A percentile compares a stretch with the other conserved stretches of the same genome.
Evolutionary conservation across 345 rosid species (phyloP).

Genomic region (Diplotaxis tenuifolia): DNA sequence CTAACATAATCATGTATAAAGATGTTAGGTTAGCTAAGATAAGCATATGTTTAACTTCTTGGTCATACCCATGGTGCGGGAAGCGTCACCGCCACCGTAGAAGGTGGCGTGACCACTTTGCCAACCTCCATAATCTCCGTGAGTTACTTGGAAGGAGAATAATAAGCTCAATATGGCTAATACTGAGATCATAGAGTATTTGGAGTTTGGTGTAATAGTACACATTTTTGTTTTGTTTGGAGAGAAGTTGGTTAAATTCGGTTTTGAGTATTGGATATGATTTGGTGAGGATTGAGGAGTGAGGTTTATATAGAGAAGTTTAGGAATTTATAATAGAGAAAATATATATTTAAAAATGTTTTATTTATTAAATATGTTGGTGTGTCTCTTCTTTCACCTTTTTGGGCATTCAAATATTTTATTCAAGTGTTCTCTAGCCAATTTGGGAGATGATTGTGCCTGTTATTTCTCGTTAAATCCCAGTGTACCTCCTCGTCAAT

Average conservation of each 20-base stretch:
- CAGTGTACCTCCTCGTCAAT: background rate
- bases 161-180: constrained; percentile 5
- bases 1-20: background rate
- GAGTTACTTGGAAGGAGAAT: constrained; percentile 35
- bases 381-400: constrained; percentile 13
- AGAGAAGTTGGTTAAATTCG: constrained; percentile 24
- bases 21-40: background rate
- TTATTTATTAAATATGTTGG: background rate
- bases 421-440: constrained; percentile 13
- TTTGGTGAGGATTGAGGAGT: background rate
- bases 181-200: constrained; percentile 6
- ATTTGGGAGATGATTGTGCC: constrained; percentile 22
- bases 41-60: background rate
- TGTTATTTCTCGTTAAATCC: constrained; percentile 18
- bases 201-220: background rate
- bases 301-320: constrained; percentile 21
- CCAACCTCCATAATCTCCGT: constrained; percentile 71
- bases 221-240: constrained; percentile 11
- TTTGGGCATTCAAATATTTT: constrained; percentile 8
- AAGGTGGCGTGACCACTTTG: constrained; percentile 69
- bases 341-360: background rate
- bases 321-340: constrained; percentile 11
- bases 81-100: constrained; percentile 78
- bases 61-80: constrained; percentile 74
- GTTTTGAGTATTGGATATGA: constrained; percentile 17